These are phyloP conservation scores for Aspergillus quadricinctus DNA, from an alignment of 2,329 filamentous ascomycete species.

Conservation along the genomic window DNA sequence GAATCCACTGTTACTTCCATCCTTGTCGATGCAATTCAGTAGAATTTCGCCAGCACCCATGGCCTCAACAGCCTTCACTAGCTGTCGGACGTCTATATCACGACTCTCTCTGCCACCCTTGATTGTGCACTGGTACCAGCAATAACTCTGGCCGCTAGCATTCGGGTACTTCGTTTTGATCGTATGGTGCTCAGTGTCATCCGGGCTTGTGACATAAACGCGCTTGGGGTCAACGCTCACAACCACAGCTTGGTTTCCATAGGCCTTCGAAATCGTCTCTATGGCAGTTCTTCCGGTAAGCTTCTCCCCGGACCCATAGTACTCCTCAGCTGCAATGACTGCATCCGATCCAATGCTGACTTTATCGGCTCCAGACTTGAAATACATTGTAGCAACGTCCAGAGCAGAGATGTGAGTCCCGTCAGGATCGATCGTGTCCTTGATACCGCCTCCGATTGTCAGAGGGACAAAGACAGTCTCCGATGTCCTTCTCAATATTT, in stretches of 20 bases:
- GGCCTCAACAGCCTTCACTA: slow-evolving; percentile 83
- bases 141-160: slow-evolving; percentile 71
- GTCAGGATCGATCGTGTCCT: slow-evolving; percentile 85
- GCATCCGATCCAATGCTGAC: slow-evolving; percentile 95
- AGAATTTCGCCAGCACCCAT: slow-evolving; percentile 95
- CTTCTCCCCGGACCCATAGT: slow-evolving; percentile 65
- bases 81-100: slow-evolving; percentile 86
- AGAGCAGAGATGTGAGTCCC: slow-evolving; percentile 82
- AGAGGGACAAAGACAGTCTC: slow-evolving; percentile 93
- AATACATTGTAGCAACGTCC: slow-evolving; percentile 94
- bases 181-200: slow-evolving; percentile 69
- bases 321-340: slow-evolving; percentile 87
- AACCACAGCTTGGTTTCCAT: slow-evolving; percentile 95
- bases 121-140: slow-evolving; percentile 98
- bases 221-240: slow-evolving; percentile 92
- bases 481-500: slow-evolving; percentile 80
- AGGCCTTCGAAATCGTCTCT: slow-evolving; percentile 88
- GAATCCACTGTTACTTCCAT: slow-evolving; percentile 91
- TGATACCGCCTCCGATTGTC: slow-evolving; percentile 92
- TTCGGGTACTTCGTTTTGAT: slow-evolving; percentile 67
- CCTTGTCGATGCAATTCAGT: slow-evolving; percentile 95
- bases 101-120: slow-evolving; percentile 93
- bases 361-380: slow-evolving; percentile 94
- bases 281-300: slow-evolving; percentile 83
- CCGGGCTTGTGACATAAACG: slow-evolving; percentile 70